Evolutionary conservation across 1,284 basidiomycete genomes (phyloP).

Genomic region (Ceratorhiza oryzae-sativae): DNA sequence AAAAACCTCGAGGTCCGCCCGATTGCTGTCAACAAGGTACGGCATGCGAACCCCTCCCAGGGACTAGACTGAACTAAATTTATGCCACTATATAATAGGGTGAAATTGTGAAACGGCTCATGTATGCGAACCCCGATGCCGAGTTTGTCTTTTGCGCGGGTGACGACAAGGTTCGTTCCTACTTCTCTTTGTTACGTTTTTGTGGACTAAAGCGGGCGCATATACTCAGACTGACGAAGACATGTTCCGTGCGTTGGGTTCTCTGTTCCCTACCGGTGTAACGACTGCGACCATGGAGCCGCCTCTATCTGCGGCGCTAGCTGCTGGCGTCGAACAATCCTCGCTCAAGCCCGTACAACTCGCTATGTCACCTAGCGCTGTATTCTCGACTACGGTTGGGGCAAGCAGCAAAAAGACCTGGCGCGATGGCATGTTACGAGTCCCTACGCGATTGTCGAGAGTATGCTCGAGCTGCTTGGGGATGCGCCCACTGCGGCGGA

Average conservation of each 20-base stretch:
- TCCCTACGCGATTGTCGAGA: slow-evolving; percentile 74
- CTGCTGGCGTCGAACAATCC: slow-evolving; percentile 51
- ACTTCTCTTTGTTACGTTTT: slow-evolving; percentile 8
- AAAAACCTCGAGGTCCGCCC: slow-evolving; percentile 98
- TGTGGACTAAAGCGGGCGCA: not conserved
- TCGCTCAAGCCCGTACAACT: slow-evolving; percentile 64
- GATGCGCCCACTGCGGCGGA: slow-evolving; percentile 24
- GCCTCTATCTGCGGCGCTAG: slow-evolving; percentile 74
- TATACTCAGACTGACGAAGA: slow-evolving; percentile 83
- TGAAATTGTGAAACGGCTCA: slow-evolving; percentile 93
- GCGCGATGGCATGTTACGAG: slow-evolving; percentile 89
- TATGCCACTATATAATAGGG: slow-evolving; percentile 59
- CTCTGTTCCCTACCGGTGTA: slow-evolving; percentile 61
- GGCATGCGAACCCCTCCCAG: slow-evolving; percentile 18
- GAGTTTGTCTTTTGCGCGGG: slow-evolving; percentile 98
- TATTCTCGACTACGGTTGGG: slow-evolving; percentile 89
- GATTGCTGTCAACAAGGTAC: slow-evolving; percentile 88
- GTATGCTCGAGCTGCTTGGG: slow-evolving; percentile 64
- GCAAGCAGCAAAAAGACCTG: slow-evolving; percentile 86
- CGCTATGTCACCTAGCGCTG: slow-evolving; percentile 66
- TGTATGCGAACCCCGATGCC: slow-evolving; percentile 91
- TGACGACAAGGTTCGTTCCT: slow-evolving; percentile 86
- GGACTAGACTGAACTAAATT: not conserved
- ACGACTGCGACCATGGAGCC: slow-evolving; percentile 67
- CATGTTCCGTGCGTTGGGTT: slow-evolving; percentile 88